Evolutionary conservation across 768 basidiomycete genomes (phyloP).

Genomic region (Amanita pseudoporphyria): DNA sequence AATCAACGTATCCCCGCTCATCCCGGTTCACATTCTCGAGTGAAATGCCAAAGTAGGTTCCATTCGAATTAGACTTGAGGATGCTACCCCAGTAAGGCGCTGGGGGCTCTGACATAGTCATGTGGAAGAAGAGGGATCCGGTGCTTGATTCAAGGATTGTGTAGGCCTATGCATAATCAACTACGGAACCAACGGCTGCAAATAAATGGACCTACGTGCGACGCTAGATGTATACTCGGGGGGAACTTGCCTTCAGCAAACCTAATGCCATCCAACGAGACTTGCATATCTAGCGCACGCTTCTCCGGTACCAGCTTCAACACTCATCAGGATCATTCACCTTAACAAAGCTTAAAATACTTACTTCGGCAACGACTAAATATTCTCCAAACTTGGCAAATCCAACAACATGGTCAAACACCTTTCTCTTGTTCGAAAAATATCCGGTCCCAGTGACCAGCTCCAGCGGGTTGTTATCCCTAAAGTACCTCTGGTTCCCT

Average conservation of each 20-base stretch:
- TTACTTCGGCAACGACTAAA: slow-evolving; percentile 88
- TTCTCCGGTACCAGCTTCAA: slow-evolving; percentile 40
- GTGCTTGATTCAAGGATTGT: slow-evolving; percentile 94
- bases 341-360: slow-evolving; percentile 15
- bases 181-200: background rate
- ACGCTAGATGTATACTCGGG: slow-evolving; percentile 78
- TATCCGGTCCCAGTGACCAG: slow-evolving; percentile 71
- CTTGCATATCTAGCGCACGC: slow-evolving; percentile 71
- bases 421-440: slow-evolving; percentile 57
- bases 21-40: slow-evolving; percentile 90
- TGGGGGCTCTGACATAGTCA: slow-evolving; percentile 78
- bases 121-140: slow-evolving; percentile 87
- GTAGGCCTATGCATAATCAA: slow-evolving; percentile 50
- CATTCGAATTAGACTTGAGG: slow-evolving; percentile 95
- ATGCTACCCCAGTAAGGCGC: slow-evolving; percentile 83
- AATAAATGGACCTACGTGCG: slow-evolving; percentile 47
- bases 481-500: slow-evolving; percentile 62
- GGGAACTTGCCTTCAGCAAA: slow-evolving; percentile 91
- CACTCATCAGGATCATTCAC: slow-evolving; percentile 2
- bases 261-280: slow-evolving; percentile 81
- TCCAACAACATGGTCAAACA: slow-evolving; percentile 87
- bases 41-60: slow-evolving; percentile 90
- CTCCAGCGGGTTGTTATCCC: slow-evolving; percentile 55
- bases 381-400: slow-evolving; percentile 98
- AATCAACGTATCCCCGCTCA: slow-evolving; percentile 81